Percentiles rank a stretch among this genome's conserved stretches.
These are phyloP conservation scores for Diaporthe ilicicola DNA, from an alignment of 2,329 filamentous ascomycete genomes.

Conservation along the genomic window DNA sequence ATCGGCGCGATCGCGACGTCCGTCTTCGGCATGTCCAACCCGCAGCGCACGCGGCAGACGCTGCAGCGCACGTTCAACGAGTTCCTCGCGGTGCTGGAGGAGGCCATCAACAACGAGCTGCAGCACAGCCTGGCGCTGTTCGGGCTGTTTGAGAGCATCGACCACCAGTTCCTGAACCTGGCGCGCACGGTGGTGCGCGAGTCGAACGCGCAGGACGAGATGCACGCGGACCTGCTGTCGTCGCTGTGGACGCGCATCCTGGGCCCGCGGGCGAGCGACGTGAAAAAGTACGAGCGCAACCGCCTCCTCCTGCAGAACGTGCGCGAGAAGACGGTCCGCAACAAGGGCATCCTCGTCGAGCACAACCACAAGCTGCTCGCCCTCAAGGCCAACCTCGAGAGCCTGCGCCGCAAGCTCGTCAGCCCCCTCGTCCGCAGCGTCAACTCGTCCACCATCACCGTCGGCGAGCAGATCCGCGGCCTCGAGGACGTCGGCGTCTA, in stretches of 20 bases:
- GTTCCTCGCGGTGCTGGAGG: conserved; percentile 86
- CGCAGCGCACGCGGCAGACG: conserved; percentile 81
- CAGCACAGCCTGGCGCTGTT: conserved; percentile 83
- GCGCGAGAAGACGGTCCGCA: conserved; percentile 82
- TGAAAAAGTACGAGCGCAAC: conserved; percentile 95
- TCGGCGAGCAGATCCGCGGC: conserved; percentile 87
- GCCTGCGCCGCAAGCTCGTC: conserved; percentile 82
- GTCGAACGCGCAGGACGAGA: conserved; percentile 79
- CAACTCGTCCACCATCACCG: conserved; percentile 73
- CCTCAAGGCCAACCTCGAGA: conserved; percentile 87
- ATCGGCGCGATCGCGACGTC: conserved; percentile 75
- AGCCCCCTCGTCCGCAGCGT: conserved; percentile 80
- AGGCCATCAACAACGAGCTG: conserved; percentile 86
- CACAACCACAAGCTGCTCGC: conserved; percentile 86
- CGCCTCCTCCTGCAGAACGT: conserved; percentile 80
- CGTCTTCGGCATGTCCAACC: conserved; percentile 81
- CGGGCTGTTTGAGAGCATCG: conserved; percentile 89
- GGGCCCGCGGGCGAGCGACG: conserved; percentile 74
- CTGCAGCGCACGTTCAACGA: conserved; percentile 89
- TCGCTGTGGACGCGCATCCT: conserved; percentile 88
- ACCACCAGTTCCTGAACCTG: conserved; percentile 88
- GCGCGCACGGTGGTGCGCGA: conserved; percentile 87
- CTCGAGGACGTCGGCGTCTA: conserved; percentile 82
- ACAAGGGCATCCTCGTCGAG: conserved; percentile 86
- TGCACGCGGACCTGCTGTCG: conserved; percentile 82